Conservation (phyloP, 2,329 filamentous ascomycete species). For the Lasiodiplodia theobromae region DNA sequence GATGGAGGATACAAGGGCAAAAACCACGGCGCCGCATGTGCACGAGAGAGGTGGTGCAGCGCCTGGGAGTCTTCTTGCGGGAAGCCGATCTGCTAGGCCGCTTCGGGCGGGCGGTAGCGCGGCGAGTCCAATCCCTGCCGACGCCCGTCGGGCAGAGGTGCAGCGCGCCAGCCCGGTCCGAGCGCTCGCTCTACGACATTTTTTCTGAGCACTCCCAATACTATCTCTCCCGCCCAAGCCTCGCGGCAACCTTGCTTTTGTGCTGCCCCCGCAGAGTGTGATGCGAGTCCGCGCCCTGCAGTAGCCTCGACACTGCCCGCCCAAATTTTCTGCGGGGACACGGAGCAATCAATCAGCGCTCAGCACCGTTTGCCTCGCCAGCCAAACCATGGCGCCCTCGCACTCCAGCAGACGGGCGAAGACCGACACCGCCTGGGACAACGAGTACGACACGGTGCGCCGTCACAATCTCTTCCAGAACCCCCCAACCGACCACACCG, state of each 20-base stretch:
- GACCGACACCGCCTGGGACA: conserved; percentile 73
- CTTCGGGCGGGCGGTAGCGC: conserved; percentile 19
- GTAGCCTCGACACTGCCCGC: conserved; percentile 3
- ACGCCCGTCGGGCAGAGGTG: conserved; percentile 13
- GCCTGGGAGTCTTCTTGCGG: conserved; percentile 25
- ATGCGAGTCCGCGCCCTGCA: conserved; percentile 8
- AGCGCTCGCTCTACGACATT: conserved; percentile 16
- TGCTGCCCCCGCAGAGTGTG: conserved; percentile 1
- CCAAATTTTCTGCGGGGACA: not conserved
- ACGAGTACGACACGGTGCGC: conserved; percentile 83
- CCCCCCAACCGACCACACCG: conserved; percentile 84
- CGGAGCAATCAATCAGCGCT: not conserved
- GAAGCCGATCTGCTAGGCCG: conserved; percentile 23
- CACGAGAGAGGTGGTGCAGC: conserved; percentile 28
- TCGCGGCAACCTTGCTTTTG: not conserved
- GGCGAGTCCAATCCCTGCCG: conserved; percentile 6
- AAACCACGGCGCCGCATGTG: conserved; percentile 28
- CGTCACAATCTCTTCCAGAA: conserved; percentile 89
- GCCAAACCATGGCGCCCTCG: conserved; percentile 23
- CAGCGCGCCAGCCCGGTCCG: conserved; percentile 16
- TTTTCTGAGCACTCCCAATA: conserved; percentile 10
- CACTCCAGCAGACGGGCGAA: conserved; percentile 33
- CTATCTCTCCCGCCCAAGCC: not conserved
- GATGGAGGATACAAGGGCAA: conserved; percentile 27
- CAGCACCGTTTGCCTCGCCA: not conserved